Conservation (phyloP, 2,329 filamentous ascomycete genomes). For the Diplocarpon rosae region DNA sequence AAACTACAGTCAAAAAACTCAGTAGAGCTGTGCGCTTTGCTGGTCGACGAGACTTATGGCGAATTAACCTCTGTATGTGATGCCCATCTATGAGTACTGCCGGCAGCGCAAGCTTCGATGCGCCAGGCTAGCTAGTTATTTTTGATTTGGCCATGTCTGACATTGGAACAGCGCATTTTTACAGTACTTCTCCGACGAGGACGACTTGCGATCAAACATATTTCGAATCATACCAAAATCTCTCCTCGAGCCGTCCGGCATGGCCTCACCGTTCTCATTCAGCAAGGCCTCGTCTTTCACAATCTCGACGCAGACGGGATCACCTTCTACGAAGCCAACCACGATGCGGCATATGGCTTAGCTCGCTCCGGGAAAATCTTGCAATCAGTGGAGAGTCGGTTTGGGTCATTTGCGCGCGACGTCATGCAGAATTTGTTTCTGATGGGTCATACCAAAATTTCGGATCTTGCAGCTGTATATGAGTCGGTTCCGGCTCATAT, state of each 20-base stretch:
- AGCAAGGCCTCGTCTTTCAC: constrained; percentile 78
- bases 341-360: constrained; percentile 69
- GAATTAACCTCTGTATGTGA: constrained; percentile 80
- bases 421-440: constrained; percentile 66
- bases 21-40: constrained; percentile 79
- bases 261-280: constrained; percentile 73
- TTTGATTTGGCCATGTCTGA: constrained; percentile 18
- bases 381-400: constrained; percentile 60
- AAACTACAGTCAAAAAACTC: constrained; percentile 53
- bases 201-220: constrained; percentile 57
- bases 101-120: not conserved
- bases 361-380: constrained; percentile 73
- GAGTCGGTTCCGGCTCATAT: constrained; percentile 17
- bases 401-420: constrained; percentile 63
- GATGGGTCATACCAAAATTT: constrained; percentile 65
- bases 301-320: constrained; percentile 49
- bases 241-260: constrained; percentile 66
- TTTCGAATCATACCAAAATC: constrained; percentile 63
- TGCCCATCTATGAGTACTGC: not conserved
- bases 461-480: constrained; percentile 58
- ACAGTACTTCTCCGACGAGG: constrained; percentile 67
- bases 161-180: constrained; percentile 63
- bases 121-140: constrained; percentile 10
- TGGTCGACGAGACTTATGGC: constrained; percentile 83
- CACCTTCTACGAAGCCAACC: constrained; percentile 77